These are phyloP conservation scores for Fusarium brachygibbosum DNA, from an alignment of 2,329 filamentous ascomycete genomes.

Conservation along the genomic window DNA sequence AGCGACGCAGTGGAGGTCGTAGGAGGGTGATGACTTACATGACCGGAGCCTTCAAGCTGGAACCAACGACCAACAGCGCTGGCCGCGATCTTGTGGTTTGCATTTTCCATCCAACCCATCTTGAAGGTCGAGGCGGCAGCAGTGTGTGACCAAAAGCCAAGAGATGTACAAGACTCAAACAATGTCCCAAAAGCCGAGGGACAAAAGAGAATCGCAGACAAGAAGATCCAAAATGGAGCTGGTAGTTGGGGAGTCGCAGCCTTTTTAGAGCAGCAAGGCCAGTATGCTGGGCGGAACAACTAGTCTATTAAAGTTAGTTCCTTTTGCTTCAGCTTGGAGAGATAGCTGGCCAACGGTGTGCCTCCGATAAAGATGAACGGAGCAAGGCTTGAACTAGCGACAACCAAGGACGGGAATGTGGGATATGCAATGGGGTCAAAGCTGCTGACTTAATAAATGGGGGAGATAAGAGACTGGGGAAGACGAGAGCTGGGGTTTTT, in stretches of 20 bases:
- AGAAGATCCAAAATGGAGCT: slow-evolving; percentile 13
- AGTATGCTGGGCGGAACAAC: slow-evolving; percentile 14
- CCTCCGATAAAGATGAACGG: slow-evolving; percentile 38
- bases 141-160: slow-evolving; percentile 8
- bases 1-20: neutral
- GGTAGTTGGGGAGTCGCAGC: slow-evolving; percentile 18
- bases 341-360: slow-evolving; percentile 30
- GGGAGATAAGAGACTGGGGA: slow-evolving; percentile 40
- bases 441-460: slow-evolving; percentile 34
- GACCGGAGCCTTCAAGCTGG: slow-evolving; percentile 83
- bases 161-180: slow-evolving; percentile 24
- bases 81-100: slow-evolving; percentile 71
- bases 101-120: slow-evolving; percentile 65
- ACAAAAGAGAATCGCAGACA: slow-evolving; percentile 3
- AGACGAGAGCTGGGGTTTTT: slow-evolving; percentile 27
- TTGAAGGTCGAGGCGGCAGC: slow-evolving; percentile 21
- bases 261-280: slow-evolving; percentile 30
- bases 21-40: slow-evolving; percentile 69
- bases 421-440: slow-evolving; percentile 40
- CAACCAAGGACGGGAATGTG: slow-evolving; percentile 37
- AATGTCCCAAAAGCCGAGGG: slow-evolving; percentile 9
- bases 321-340: slow-evolving; percentile 13
- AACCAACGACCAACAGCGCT: slow-evolving; percentile 80
- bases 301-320: slow-evolving; percentile 37
- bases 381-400: slow-evolving; percentile 20